phyloP scores from a whole-genome alignment of 2,329 filamentous ascomycete genomes.

The Phaeosphaeria sp. region DNA sequence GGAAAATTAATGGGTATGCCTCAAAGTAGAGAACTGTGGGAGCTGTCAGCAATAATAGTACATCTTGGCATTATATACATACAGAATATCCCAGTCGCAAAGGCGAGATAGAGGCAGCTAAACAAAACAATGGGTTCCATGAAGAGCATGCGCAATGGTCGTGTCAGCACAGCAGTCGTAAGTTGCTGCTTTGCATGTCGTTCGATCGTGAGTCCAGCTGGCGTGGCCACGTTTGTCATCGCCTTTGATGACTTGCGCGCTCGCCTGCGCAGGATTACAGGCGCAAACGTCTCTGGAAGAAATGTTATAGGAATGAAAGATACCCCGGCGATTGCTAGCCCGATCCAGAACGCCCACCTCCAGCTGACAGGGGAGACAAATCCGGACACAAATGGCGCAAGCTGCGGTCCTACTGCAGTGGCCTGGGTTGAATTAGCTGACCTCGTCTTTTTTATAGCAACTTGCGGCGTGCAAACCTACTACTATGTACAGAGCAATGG shows the following conservation, averaged over 20 bases:
- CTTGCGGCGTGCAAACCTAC: background rate
- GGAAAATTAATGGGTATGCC: slow-evolving; percentile 71
- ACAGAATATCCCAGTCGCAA: slow-evolving; percentile 66
- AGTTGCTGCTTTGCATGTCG: too few relatives aligned
- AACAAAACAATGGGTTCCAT: slow-evolving; percentile 74
- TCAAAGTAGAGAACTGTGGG: slow-evolving; percentile 58
- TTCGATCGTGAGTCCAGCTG: too few relatives aligned
- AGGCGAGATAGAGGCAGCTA: slow-evolving; percentile 69
- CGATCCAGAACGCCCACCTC: slow-evolving; percentile 74
- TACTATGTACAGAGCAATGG: slow-evolving; percentile 59
- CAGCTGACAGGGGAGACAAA: slow-evolving; percentile 66
- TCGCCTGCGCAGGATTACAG: slow-evolving; percentile 46
- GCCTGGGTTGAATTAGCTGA: background rate
- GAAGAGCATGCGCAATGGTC: slow-evolving; percentile 56
- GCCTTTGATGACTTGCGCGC: slow-evolving; percentile 46
- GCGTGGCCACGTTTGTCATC: too few relatives aligned
- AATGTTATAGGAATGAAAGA: slow-evolving; percentile 43
- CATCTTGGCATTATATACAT: slow-evolving; percentile 57
- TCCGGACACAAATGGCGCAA: slow-evolving; percentile 68
- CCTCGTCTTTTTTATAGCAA: background rate
- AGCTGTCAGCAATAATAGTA: too few relatives aligned
- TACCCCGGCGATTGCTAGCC: slow-evolving; percentile 68
- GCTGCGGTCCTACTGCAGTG: slow-evolving; percentile 68
- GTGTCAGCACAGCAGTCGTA: too few relatives aligned
- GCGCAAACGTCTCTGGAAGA: slow-evolving; percentile 44